Conservation (phyloP, 2,329 filamentous ascomycete genomes). For the Mariannaea elegans region DNA sequence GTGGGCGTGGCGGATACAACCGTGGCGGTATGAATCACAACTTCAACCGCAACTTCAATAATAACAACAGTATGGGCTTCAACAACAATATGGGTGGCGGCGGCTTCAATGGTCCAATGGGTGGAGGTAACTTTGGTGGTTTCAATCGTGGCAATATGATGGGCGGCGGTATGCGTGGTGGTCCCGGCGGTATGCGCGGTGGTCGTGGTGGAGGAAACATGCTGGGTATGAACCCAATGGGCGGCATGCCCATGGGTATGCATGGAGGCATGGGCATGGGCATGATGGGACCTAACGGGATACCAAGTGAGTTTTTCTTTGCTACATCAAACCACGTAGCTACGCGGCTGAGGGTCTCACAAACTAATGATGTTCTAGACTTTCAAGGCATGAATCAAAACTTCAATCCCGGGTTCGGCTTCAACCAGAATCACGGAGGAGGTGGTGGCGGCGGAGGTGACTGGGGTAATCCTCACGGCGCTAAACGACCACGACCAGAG, state of each 20-base stretch:
- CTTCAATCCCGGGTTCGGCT: conserved; percentile 77
- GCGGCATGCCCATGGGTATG: conserved; percentile 64
- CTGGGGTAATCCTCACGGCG: conserved; percentile 83
- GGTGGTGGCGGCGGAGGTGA: conserved; percentile 58
- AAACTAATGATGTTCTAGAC: conserved; percentile 50
- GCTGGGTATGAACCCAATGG: conserved; percentile 59
- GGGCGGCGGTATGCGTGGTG: conserved; percentile 55
- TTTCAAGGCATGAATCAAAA: conserved; percentile 75
- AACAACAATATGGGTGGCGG: conserved; percentile 58
- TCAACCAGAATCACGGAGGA: conserved; percentile 59
- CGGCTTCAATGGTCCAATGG: conserved; percentile 60
- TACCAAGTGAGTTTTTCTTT: conserved; percentile 45
- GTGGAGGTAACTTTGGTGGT: conserved; percentile 54
- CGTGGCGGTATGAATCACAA: conserved; percentile 57
- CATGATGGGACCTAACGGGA: conserved; percentile 60
- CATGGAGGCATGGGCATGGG: conserved; percentile 66
- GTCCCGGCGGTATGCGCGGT: conserved; percentile 58
- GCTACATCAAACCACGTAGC: background rate
- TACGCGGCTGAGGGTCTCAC: no score
- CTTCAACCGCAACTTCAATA: conserved; percentile 55
- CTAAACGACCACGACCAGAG: conserved; percentile 81
- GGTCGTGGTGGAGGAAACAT: conserved; percentile 63
- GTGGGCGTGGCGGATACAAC: conserved; percentile 60
- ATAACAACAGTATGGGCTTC: conserved; percentile 56
- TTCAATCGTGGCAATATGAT: conserved; percentile 60